Evolutionary conservation across 2,329 filamentous ascomycete species (phyloP).

Genomic region (Juglanconis oblonga): DNA sequence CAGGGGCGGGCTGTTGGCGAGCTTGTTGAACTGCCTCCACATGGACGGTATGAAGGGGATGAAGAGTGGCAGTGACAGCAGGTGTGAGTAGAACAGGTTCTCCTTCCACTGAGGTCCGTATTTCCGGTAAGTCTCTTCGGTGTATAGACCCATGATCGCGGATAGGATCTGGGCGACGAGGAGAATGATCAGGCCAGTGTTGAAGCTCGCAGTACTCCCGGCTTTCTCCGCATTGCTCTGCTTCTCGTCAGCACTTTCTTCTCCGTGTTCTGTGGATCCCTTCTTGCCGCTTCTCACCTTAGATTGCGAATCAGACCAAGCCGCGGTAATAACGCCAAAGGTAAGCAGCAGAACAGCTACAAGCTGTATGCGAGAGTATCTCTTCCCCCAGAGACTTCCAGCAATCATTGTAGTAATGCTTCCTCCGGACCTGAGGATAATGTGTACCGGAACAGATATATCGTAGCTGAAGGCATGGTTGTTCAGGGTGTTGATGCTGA

Average conservation of each 20-base stretch:
- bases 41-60: slow-evolving; percentile 68
- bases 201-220: slow-evolving; percentile 41
- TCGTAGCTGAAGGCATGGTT: slow-evolving; percentile 97
- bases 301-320: slow-evolving; percentile 81
- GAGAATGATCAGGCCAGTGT: slow-evolving; percentile 75
- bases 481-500: slow-evolving; percentile 91
- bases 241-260: slow-evolving; percentile 23
- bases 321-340: slow-evolving; percentile 79
- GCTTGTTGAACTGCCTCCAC: slow-evolving; percentile 57
- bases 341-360: slow-evolving; percentile 81
- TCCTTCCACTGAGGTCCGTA: slow-evolving; percentile 93
- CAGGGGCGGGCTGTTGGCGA: slow-evolving; percentile 63
- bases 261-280: not conserved
- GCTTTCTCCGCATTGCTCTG: slow-evolving; percentile 24
- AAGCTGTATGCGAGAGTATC: slow-evolving; percentile 77
- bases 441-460: slow-evolving; percentile 94
- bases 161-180: slow-evolving; percentile 86
- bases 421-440: slow-evolving; percentile 91
- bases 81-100: slow-evolving; percentile 89
- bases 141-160: slow-evolving; percentile 92
- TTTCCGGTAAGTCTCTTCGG: slow-evolving; percentile 80
- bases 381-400: slow-evolving; percentile 83
- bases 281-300: slow-evolving; percentile 57
- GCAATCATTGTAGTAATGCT: slow-evolving; percentile 93
- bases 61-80: slow-evolving; percentile 75